Conservation (phyloP, 106 monocot genomes). For the Allium cepa region DNA sequence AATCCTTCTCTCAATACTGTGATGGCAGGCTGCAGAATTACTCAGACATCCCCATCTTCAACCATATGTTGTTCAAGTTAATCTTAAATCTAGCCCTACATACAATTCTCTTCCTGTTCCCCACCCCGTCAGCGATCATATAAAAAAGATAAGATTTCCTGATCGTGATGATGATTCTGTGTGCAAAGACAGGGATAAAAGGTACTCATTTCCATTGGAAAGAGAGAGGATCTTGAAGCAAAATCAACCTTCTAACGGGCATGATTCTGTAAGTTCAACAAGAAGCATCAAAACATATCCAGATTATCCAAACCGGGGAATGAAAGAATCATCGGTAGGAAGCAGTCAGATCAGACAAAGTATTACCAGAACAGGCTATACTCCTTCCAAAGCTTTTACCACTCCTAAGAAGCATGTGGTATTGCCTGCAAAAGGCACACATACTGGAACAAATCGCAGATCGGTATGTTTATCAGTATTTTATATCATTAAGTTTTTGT, state of each 20-base stretch:
- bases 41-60: constrained; percentile 88
- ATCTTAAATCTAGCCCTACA: constrained; percentile 50
- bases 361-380: constrained; percentile 27
- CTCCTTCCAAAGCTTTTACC: constrained; percentile 38
- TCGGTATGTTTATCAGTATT: neutral
- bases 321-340: constrained; percentile 37
- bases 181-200: constrained; percentile 29
- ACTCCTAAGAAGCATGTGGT: constrained; percentile 47
- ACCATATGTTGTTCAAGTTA: constrained; percentile 79
- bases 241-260: constrained; percentile 18
- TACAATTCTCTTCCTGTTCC: constrained; percentile 43
- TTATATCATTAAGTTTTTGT: no score
- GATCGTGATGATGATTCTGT: constrained; percentile 13
- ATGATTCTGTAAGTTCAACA: constrained; percentile 36
- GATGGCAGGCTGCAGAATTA: constrained; percentile 73
- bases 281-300: constrained; percentile 47
- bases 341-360: constrained; percentile 37
- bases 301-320: constrained; percentile 23
- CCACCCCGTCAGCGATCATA: constrained; percentile 10
- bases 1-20: neutral
- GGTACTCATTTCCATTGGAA: constrained; percentile 23
- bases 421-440: constrained; percentile 27
- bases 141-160: constrained; percentile 51
- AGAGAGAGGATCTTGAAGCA: constrained; percentile 42
- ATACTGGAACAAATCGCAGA: constrained; percentile 26